Conservation (phyloP, 208 protist species). For the Trypanosoma caninum region DNA sequence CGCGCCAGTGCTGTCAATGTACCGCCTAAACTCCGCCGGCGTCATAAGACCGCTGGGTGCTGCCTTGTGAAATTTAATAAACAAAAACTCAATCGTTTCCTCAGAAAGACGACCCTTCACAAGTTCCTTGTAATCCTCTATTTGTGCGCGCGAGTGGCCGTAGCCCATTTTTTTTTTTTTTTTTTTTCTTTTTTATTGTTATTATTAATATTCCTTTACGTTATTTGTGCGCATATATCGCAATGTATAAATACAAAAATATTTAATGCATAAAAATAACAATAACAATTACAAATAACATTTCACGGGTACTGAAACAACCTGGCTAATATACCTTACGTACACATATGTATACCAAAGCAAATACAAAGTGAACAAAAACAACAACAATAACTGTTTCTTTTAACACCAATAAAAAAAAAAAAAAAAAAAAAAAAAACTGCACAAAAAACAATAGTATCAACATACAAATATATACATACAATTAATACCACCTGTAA, state of each 20-base stretch:
- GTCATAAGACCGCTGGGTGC: conserved; percentile 76
- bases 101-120: conserved; percentile 81
- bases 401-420: conserved; percentile 11
- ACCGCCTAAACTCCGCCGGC: conserved; percentile 68
- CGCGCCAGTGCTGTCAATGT: conserved; percentile 75
- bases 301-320: too few relatives aligned
- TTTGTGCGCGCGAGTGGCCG: conserved; percentile 61
- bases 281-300: too few relatives aligned
- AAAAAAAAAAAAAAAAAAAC: conserved; percentile 1
- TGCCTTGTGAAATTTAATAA: conserved; percentile 71
- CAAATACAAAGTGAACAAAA: conserved; percentile 4
- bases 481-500: conserved; percentile 2
- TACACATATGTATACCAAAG: background rate
- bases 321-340: too few relatives aligned
- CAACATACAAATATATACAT: background rate
- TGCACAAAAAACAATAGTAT: conserved; percentile 1
- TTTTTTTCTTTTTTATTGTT: background rate
- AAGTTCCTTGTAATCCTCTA: conserved; percentile 80
- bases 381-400: background rate
- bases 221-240: background rate
- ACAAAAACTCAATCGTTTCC: conserved; percentile 79
- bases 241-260: too few relatives aligned
- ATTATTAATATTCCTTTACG: too few relatives aligned
- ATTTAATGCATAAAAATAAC: too few relatives aligned
- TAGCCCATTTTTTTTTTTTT: conserved; percentile 59